phyloP scores from a whole-genome alignment of 1,284 basidiomycete genomes.

The Uromyces viciae-fabae region DNA sequence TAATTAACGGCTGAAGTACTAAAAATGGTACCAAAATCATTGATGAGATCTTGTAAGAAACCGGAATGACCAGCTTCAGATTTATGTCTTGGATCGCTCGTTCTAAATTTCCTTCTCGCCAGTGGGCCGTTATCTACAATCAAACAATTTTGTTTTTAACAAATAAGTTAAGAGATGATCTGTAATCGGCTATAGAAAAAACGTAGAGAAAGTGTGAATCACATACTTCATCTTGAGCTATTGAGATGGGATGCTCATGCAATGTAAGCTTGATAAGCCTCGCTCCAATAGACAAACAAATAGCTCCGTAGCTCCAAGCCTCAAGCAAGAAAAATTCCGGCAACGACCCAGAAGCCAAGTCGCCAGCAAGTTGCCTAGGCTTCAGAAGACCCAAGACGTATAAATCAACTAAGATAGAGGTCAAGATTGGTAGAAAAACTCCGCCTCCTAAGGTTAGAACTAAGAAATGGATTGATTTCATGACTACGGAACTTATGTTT shows the following conservation, averaged over 20 bases:
- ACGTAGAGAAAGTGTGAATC: neutral
- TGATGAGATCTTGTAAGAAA: neutral
- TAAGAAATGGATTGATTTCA: neutral
- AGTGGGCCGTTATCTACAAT: conserved; percentile 16
- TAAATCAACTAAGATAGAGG: conserved; percentile 13
- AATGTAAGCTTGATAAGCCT: neutral
- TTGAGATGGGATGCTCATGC: conserved; percentile 23
- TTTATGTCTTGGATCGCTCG: conserved; percentile 10
- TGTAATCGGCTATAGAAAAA: neutral
- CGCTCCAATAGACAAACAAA: conserved; percentile 31
- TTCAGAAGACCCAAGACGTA: conserved; percentile 33
- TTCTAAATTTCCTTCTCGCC: neutral
- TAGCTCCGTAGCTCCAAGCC: conserved; percentile 33
- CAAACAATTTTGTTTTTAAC: neutral
- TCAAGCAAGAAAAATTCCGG: conserved; percentile 14
- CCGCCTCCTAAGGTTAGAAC: conserved; percentile 1
- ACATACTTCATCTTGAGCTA: conserved; percentile 36
- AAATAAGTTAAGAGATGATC: neutral
- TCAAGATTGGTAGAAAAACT: conserved; percentile 26
- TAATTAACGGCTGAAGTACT: conserved; percentile 8
- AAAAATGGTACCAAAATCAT: neutral
- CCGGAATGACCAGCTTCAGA: conserved; percentile 7
- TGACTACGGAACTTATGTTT: neutral
- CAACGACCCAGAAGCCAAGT: neutral
- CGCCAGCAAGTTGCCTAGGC: neutral